These are phyloP conservation scores for Venturiaceae sp. DNA, from an alignment of 2,329 filamentous ascomycete species.

Conservation along the genomic window DNA sequence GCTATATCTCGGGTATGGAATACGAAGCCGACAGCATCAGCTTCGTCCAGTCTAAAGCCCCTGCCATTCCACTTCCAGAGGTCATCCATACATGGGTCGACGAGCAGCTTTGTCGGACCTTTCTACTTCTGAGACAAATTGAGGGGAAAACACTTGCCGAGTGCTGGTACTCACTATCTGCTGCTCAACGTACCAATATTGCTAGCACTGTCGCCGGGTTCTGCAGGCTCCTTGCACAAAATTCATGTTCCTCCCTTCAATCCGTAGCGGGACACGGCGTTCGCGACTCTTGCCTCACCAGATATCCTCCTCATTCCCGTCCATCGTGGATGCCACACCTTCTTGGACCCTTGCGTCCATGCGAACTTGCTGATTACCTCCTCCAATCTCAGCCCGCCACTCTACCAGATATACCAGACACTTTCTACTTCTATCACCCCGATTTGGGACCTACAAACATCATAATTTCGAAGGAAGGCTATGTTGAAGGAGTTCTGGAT, in stretches of 20 bases:
- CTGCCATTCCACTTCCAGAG: slow-evolving; percentile 6
- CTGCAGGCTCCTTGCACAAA: slow-evolving; percentile 3
- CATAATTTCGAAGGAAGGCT: slow-evolving; percentile 6
- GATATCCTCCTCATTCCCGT: background rate
- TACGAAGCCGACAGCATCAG: background rate
- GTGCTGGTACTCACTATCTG: slow-evolving; percentile 7
- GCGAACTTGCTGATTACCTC: background rate
- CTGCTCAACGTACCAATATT: slow-evolving; percentile 1
- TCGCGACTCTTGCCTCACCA: background rate
- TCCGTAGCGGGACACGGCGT: slow-evolving; percentile 3
- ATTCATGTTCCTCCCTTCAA: slow-evolving; percentile 2
- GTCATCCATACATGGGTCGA: slow-evolving; percentile 7
- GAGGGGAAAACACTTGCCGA: slow-evolving; percentile 3
- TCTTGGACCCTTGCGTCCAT: background rate
- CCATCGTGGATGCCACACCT: slow-evolving; percentile 8
- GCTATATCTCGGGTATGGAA: background rate
- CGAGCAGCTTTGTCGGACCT: background rate
- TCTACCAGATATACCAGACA: background rate
- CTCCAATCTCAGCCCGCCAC: background rate
- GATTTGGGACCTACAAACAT: background rate
- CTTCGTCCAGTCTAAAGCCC: background rate
- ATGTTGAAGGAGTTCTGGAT: slow-evolving; percentile 6
- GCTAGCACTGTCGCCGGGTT: slow-evolving; percentile 2
- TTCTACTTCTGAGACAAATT: background rate
- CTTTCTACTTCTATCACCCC: slow-evolving; percentile 6